These are phyloP conservation scores for Cyclotella cryptica DNA, from an alignment of 108 stramenopile species.

Conservation along the genomic window DNA sequence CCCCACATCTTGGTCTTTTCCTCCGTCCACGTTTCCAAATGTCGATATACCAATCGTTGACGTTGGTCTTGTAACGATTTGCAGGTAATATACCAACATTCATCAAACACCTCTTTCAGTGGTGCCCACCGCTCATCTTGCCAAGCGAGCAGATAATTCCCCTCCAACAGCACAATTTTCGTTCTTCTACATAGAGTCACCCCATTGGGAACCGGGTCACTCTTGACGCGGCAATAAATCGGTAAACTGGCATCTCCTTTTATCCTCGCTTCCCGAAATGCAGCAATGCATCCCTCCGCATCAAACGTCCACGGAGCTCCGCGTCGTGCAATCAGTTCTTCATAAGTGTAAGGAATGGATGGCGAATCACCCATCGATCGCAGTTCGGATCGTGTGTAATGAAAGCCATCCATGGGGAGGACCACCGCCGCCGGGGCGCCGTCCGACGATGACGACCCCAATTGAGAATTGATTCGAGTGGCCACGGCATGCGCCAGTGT, in stretches of 20 bases:
- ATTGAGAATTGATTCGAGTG: not conserved
- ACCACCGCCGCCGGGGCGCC: constrained; percentile 34
- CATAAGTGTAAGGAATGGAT: constrained; percentile 25
- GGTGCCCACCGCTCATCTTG: constrained; percentile 60
- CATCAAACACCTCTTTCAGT: constrained; percentile 63
- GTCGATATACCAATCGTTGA: constrained; percentile 53
- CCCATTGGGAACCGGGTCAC: constrained; percentile 66
- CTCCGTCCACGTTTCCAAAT: constrained; percentile 67
- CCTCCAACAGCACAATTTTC: constrained; percentile 74
- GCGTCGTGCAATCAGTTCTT: constrained; percentile 53
- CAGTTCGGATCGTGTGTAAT: constrained; percentile 56
- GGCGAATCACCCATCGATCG: constrained; percentile 37
- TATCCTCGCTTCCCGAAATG: constrained; percentile 46
- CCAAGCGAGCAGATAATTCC: constrained; percentile 66
- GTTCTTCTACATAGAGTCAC: constrained; percentile 45
- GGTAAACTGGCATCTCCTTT: constrained; percentile 57
- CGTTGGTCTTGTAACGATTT: constrained; percentile 50
- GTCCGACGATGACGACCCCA: too few relatives aligned
- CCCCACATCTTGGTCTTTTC: constrained; percentile 68
- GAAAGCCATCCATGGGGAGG: constrained; percentile 83
- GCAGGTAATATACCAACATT: constrained; percentile 69
- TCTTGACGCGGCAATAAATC: constrained; percentile 59
- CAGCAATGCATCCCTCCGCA: constrained; percentile 49
- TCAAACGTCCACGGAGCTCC: constrained; percentile 85
- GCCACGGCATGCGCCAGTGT: constrained; percentile 63